phyloP scores from a whole-genome alignment of 2,329 filamentous ascomycete genomes.

The Microsporum canis region DNA sequence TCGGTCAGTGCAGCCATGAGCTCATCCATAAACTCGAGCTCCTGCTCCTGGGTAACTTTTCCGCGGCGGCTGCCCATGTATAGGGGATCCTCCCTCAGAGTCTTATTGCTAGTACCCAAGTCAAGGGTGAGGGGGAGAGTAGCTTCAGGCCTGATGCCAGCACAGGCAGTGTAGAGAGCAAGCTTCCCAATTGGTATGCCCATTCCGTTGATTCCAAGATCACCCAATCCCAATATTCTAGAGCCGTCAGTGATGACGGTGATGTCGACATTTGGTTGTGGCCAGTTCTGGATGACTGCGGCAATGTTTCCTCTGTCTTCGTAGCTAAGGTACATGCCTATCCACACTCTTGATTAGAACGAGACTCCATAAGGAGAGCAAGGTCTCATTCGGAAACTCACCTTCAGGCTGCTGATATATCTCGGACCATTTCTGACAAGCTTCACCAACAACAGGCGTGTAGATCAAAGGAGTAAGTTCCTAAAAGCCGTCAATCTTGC shows the following conservation, averaged over 20 bases:
- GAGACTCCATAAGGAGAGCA: not conserved
- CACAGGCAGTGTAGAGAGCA: constrained; percentile 86
- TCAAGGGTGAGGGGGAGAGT: constrained; percentile 54
- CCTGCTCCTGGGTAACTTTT: constrained; percentile 65
- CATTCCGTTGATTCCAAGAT: constrained; percentile 93
- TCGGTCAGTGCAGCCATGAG: constrained; percentile 87
- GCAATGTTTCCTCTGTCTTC: constrained; percentile 84
- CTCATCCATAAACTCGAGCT: constrained; percentile 90
- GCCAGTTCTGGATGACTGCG: constrained; percentile 88
- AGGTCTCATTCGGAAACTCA: constrained; percentile 19
- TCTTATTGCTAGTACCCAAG: constrained; percentile 53
- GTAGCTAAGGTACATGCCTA: constrained; percentile 81
- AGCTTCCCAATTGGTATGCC: constrained; percentile 97
- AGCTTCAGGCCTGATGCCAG: constrained; percentile 73
- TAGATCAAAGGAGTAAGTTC: constrained; percentile 42
- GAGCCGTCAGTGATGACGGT: constrained; percentile 95
- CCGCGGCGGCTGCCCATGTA: constrained; percentile 83
- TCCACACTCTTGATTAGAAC: not conserved
- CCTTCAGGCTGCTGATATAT: constrained; percentile 92
- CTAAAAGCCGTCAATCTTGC: constrained; percentile 15
- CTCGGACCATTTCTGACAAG: constrained; percentile 91
- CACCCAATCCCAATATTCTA: constrained; percentile 79
- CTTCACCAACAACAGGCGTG: constrained; percentile 62
- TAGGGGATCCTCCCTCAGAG: constrained; percentile 62
- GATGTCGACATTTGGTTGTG: constrained; percentile 78